These are phyloP conservation scores for Dacryopinax spathularia DNA, from an alignment of 768 basidiomycete species.

Conservation along the genomic window DNA sequence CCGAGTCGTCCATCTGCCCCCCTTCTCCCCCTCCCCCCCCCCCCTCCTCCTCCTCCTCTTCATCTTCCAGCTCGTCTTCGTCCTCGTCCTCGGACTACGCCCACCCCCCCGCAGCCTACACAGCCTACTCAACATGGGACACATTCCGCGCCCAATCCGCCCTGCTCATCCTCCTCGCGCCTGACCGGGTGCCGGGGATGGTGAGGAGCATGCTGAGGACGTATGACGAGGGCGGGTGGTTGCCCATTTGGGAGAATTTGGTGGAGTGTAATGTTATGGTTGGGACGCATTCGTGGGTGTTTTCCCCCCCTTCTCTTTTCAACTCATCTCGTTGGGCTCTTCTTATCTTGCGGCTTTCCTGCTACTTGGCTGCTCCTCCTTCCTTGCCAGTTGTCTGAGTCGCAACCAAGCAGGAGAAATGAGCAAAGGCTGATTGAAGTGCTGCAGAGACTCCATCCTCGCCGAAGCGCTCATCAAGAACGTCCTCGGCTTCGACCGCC, in stretches of 20 bases:
- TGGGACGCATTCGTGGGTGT: conserved; percentile 45
- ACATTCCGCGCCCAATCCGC: conserved; percentile 69
- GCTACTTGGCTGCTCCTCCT: no score
- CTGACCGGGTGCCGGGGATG: conserved; percentile 64
- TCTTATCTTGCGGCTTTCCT: background rate
- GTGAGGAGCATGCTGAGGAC: conserved; percentile 69
- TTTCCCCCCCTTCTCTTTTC: conserved; percentile 2
- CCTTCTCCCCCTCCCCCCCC: no score
- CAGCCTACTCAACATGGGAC: conserved; percentile 33
- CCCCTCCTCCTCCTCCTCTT: background rate
- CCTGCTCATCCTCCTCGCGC: conserved; percentile 61
- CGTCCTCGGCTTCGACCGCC: conserved; percentile 45
- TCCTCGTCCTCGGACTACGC: background rate
- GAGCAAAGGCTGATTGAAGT: no score
- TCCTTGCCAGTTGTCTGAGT: no score
- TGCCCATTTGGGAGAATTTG: conserved; percentile 86
- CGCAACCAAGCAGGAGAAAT: no score
- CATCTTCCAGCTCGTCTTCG: background rate
- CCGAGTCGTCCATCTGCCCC: conserved; percentile 23
- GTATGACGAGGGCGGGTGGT: conserved; percentile 56
- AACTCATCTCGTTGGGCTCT: background rate
- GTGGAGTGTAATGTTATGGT: conserved; percentile 41
- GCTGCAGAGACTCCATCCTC: conserved; percentile 44
- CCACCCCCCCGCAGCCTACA: background rate
- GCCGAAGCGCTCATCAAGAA: conserved; percentile 60